Conservation (phyloP, 2,329 filamentous ascomycete species). For the Sordariomycetes sp. region DNA sequence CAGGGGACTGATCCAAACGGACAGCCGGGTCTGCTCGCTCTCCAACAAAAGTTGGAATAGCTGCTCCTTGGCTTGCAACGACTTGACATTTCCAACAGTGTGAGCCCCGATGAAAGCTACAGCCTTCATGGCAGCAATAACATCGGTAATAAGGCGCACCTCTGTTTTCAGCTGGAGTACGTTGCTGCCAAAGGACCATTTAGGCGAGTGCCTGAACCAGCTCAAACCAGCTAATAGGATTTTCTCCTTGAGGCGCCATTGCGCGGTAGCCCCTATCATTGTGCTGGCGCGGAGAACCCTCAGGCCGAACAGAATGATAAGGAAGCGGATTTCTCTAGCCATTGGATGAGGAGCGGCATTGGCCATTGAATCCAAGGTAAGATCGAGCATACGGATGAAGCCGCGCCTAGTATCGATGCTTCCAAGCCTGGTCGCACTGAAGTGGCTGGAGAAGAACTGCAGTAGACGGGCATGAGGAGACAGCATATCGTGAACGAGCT, state of each 20-base stretch:
- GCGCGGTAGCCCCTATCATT: slow-evolving; percentile 50
- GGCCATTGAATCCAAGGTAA: slow-evolving; percentile 68
- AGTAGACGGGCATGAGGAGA: slow-evolving; percentile 78
- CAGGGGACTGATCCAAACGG: slow-evolving; percentile 84
- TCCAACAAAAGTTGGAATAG: slow-evolving; percentile 73
- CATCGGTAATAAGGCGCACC: slow-evolving; percentile 69
- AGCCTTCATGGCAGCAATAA: slow-evolving; percentile 56
- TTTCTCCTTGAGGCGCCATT: slow-evolving; percentile 81
- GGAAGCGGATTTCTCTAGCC: slow-evolving; percentile 84
- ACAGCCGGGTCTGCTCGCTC: slow-evolving; percentile 74
- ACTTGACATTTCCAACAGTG: slow-evolving; percentile 46
- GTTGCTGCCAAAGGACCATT: slow-evolving; percentile 95
- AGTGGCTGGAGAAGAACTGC: slow-evolving; percentile 89
- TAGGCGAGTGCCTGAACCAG: slow-evolving; percentile 79
- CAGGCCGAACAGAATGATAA: slow-evolving; percentile 74
- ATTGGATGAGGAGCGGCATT: slow-evolving; percentile 71
- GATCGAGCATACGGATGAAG: slow-evolving; percentile 71
- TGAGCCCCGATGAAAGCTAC: slow-evolving; percentile 51
- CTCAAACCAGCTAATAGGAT: slow-evolving; percentile 76
- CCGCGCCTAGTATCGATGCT: slow-evolving; percentile 73
- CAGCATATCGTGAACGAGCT: slow-evolving; percentile 71
- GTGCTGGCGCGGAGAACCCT: slow-evolving; percentile 67
- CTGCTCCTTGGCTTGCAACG: slow-evolving; percentile 70
- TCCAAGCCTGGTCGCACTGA: slow-evolving; percentile 82
- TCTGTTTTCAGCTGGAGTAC: slow-evolving; percentile 90